These are phyloP conservation scores for Daldinia loculata DNA, from an alignment of 495 filamentous ascomycete species.

Conservation along the genomic window DNA sequence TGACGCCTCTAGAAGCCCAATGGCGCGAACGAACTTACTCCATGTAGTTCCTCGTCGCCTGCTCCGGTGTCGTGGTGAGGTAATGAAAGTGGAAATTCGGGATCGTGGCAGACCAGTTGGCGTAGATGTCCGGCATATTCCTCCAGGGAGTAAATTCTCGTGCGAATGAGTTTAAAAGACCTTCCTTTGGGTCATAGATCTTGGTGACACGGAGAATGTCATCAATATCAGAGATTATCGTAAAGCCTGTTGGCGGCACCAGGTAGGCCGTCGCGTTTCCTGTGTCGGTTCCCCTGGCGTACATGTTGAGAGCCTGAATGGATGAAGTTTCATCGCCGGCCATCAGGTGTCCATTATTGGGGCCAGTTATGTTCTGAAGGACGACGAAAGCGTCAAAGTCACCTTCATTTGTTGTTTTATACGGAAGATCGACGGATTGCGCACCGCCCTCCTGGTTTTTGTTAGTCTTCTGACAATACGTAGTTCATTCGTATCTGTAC, in stretches of 20 bases:
- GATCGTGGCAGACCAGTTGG: constrained; percentile 69
- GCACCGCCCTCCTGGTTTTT: constrained; percentile 54
- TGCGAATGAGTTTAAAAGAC: constrained; percentile 80
- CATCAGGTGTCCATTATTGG: constrained; percentile 55
- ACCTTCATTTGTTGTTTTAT: constrained; percentile 67
- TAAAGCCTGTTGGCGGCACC: constrained; percentile 71
- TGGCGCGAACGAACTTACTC: constrained; percentile 45
- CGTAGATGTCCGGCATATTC: constrained; percentile 80
- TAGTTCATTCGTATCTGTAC: neutral
- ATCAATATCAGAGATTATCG: constrained; percentile 78
- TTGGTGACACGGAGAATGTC: constrained; percentile 85
- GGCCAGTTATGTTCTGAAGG: constrained; percentile 59
- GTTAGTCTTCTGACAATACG: constrained; percentile 2
- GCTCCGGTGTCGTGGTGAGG: constrained; percentile 83
- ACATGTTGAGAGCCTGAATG: constrained; percentile 72
- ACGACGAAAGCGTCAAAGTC: constrained; percentile 76
- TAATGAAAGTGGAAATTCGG: constrained; percentile 81
- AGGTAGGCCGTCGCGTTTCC: constrained; percentile 83
- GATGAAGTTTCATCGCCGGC: constrained; percentile 67
- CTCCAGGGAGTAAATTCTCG: constrained; percentile 74
- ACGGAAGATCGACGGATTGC: constrained; percentile 65
- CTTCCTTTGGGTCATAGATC: constrained; percentile 77
- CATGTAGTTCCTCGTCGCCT: constrained; percentile 80
- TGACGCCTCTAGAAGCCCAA: no score
- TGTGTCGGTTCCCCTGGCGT: constrained; percentile 66